Evolutionary conservation across 768 basidiomycete genomes (phyloP), one percentile per base, ranked within the genome.

Genomic region (Phylloporus sp.): DNA sequence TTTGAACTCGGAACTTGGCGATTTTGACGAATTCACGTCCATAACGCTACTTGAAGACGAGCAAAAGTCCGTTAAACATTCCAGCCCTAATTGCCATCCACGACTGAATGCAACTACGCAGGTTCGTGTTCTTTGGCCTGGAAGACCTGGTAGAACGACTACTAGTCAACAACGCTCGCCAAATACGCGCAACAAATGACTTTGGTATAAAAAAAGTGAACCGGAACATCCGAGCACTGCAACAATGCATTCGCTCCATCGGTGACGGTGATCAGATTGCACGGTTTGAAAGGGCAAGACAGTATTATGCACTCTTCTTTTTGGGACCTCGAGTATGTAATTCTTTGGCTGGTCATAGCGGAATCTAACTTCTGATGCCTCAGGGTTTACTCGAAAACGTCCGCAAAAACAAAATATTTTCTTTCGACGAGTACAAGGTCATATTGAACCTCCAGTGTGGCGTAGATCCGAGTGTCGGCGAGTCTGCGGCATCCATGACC

Each of bases 371-470:
- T 29, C 18, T 21, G 36, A 13, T 22, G n/a, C 24, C 42, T 8
- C 48, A 95, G 92, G 79, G 78, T 42, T 81, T 97, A 77, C 72
- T 97, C 39, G 82, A 87, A 23, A 68, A 74, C 10, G 80, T 91
- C 44, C 80, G 83, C 22, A 54, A 71, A 38, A 73, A 75, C 52
- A 80, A 78, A 51, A 66, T 66, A 31, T 97, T 90, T 70, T 79
- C 76, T 5, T 95, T 96, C 55, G 93, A 95, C 54, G 90, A 97
- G 60, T 97, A 95, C 67, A 88, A 92, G 63, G 78, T 80, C 8
- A 92, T 98, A 75, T 75, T 97, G 38, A 86, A 82, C 56, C 75
- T 97, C 29, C 90, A 91, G 57, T 95, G 92, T 60, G 89, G 88
- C 14, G 80, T 92, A 28, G 81, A 90, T 59, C 81, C 76, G 48